Base-by-base conservation (phyloP, 345 rosid genomes). In the Euclidium syriacum region DNA sequence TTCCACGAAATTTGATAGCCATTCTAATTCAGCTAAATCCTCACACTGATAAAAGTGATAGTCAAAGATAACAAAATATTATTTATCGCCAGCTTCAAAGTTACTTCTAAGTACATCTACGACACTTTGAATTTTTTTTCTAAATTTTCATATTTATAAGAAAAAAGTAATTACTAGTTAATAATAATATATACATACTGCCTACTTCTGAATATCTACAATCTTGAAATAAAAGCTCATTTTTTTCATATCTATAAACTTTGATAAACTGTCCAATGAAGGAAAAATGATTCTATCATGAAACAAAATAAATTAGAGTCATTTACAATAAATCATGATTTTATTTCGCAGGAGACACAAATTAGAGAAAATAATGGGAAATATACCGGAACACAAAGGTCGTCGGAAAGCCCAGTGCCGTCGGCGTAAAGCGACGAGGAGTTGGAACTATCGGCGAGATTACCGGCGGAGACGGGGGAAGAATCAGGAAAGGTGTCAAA, bases 1-100 rank as follows among this genome's bases (percentile, higher is more conserved):
- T 77, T 94, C 99, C 66, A 82, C 95, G 67, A 94, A 75, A 73
- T 90, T 94, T 2, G 99, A 94, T 43, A 94, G 73, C 99, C 99
- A 94, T 78, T 94, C 99, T 5, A 94, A 79, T 79, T 94, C 97
- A 42, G 95, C 97, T 69, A 94, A 75, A 47, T 94, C 92, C 14
- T 94, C 99, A 47, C 78, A 77, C 98, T 91, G 79, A 41, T 15
- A 1, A 46, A 63, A 63, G 30, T 54, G 22, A 25, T 44, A 4
- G 42, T 33, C 14, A 43, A 16, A 56, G 23, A 35, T 17, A 5
- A 27, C 22, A 16, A 6, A 27, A 27, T 27, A n/a, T n/a, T n/a
- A n/a, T n/a, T n/a, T n/a, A n/a, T n/a, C n/a, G n/a, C n/a, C n/a
- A n/a, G n/a, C n/a, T n/a, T n/a, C n/a, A n/a, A n/a, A n/a, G n/a